These are phyloP conservation scores for Aspergillus alliaceus DNA, from an alignment of 2,329 filamentous ascomycete genomes.

Conservation along the genomic window DNA sequence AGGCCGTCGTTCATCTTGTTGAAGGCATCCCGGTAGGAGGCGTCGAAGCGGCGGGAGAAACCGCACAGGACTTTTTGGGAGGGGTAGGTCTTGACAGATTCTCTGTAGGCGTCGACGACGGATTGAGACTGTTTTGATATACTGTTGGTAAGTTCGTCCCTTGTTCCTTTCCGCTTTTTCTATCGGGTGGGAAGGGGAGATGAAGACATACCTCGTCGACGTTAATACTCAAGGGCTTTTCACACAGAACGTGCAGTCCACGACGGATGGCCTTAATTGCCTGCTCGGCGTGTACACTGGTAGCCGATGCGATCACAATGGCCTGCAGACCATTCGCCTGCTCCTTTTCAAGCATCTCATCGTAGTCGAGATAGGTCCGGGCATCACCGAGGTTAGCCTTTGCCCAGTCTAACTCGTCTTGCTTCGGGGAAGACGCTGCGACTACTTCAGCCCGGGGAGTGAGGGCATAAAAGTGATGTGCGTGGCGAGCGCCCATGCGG, in stretches of 20 bases:
- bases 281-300: slow-evolving; percentile 56
- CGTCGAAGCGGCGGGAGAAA: slow-evolving; percentile 67
- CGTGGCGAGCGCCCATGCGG: slow-evolving; percentile 50
- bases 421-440: slow-evolving; percentile 46
- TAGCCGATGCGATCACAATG: slow-evolving; percentile 54
- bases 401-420: slow-evolving; percentile 49
- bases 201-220: slow-evolving; percentile 53
- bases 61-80: slow-evolving; percentile 64
- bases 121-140: neutral
- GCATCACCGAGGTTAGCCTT: slow-evolving; percentile 50
- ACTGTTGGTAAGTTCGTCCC: too few species aligned
- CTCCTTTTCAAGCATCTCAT: slow-evolving; percentile 54
- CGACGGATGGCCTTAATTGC: slow-evolving; percentile 56
- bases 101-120: neutral
- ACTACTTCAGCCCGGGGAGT: slow-evolving; percentile 50
- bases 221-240: slow-evolving; percentile 54
- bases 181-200: neutral
- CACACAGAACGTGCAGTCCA: slow-evolving; percentile 56
- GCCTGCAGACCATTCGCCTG: slow-evolving; percentile 46
- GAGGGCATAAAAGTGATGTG: slow-evolving; percentile 45
- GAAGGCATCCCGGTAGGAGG: slow-evolving; percentile 62
- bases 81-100: neutral
- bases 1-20: slow-evolving; percentile 51
- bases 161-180: neutral
- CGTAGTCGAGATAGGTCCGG: slow-evolving; percentile 52